Evolutionary conservation across 1,284 basidiomycete species (phyloP), one percentile per base, ranked within the genome.

Genomic region (Rhodotorula sp.): DNA sequence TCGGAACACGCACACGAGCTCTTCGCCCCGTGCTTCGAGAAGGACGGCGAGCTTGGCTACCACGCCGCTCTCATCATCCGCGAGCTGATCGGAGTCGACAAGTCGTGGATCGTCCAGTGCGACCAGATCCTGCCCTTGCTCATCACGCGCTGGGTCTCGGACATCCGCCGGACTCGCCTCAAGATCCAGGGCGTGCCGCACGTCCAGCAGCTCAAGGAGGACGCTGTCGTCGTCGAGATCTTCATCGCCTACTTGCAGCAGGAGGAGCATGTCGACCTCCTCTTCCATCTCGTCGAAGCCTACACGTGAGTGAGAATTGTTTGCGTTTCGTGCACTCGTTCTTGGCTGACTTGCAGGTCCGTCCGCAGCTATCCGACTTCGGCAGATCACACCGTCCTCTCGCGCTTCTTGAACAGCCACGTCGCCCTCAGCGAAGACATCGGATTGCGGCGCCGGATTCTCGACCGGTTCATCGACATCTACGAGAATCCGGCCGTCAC

Each of bases 381-480:
- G 5, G 87, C 95, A 79, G 94, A 99, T 79, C 84, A 92, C 54
- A 87, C 91, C 42, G 86, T 84, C 62, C 84, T 91, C n/a, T 89
- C 91, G 0, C 88, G 90, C 71, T 98, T 98, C 83, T 86, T 99
- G 26, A 95, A 95, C 79, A 84, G 86, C 45, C 90, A 93, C 75
- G 89, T 96, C 48, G 91, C 93, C 8, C 78, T 84, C 49, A 82
- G 82, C 70, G 82, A 82, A 44, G 80, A 81, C 45, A 78, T 78
- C 78, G 88, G 79, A 45, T 93, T 93, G 82, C 90, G 90, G 66
- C 87, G 91, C 55, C 91, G 91, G 72, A 84, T 98, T 66, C 83
- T 99, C 60, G 84, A 88, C 78, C 88, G 91, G 70, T 99, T 97
- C 82, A 83, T 96, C 70, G 86, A 86, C 57, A 85, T 87, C 62